These are phyloP conservation scores for Claviceps africana DNA, from an alignment of 2,329 filamentous ascomycete genomes.

Conservation along the genomic window DNA sequence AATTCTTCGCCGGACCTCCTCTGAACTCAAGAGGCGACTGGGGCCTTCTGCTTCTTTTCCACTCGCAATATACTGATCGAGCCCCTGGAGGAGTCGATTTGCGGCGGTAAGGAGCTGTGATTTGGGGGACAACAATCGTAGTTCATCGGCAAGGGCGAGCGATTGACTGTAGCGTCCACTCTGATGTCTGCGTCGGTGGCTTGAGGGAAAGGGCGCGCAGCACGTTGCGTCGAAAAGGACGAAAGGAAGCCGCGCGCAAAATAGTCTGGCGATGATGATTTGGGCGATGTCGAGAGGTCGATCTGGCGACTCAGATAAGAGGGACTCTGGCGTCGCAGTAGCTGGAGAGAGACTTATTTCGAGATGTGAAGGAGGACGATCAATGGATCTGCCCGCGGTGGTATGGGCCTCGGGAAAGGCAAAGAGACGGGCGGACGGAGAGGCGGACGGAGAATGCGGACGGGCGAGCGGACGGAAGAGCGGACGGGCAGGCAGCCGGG, in stretches of 20 bases:
- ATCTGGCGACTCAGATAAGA: background rate
- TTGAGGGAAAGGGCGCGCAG: background rate
- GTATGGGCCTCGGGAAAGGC: conserved; percentile 5
- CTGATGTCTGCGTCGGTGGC: conserved; percentile 1
- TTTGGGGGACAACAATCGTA: background rate
- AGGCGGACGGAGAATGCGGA: too few species aligned
- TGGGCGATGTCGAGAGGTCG: background rate
- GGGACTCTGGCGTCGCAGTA: background rate
- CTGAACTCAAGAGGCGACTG: background rate
- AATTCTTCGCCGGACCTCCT: background rate
- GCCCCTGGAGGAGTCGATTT: background rate
- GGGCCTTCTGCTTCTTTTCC: background rate
- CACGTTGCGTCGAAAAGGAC: background rate
- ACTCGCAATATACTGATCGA: background rate
- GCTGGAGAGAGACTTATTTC: background rate
- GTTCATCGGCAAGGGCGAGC: background rate
- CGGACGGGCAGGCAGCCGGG: background rate
- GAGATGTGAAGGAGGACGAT: background rate
- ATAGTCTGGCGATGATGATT: background rate
- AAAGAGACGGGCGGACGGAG: background rate
- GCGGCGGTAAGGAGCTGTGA: background rate
- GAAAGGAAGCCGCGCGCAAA: background rate
- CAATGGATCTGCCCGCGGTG: conserved; percentile 3
- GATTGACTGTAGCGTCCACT: conserved; percentile 2
- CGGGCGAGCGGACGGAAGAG: background rate